Evolutionary conservation across 2,329 filamentous ascomycete genomes (phyloP).

Genomic region (Diplodia intermedia): DNA sequence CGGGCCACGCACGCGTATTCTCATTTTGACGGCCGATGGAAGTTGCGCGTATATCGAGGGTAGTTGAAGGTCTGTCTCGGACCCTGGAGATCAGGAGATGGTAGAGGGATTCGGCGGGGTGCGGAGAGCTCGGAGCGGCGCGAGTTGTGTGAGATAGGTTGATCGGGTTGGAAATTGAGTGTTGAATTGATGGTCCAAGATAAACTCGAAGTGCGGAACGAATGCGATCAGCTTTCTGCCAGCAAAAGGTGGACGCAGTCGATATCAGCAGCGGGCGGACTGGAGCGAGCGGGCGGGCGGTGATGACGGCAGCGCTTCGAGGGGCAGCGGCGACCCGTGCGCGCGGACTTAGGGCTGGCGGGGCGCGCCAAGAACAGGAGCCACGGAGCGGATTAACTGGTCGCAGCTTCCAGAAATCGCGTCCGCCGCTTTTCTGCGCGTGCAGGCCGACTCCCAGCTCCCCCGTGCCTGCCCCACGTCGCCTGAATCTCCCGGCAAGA

Average conservation of each 20-base stretch:
- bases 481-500: slow-evolving; percentile 14
- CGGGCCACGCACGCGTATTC: slow-evolving; percentile 77
- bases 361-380: background rate
- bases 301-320: slow-evolving; percentile 24
- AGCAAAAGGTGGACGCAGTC: background rate
- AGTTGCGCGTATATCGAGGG: background rate
- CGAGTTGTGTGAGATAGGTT: background rate
- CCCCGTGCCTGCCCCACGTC: slow-evolving; percentile 19
- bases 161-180: background rate
- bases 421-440: slow-evolving; percentile 33
- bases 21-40: slow-evolving; percentile 61
- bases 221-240: background rate
- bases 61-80: background rate
- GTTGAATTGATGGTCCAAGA: background rate
- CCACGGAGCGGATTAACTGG: slow-evolving; percentile 25
- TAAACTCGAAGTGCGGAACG: background rate
- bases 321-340: background rate
- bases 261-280: background rate
- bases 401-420: slow-evolving; percentile 30
- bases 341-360: slow-evolving; percentile 6
- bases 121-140: background rate
- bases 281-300: background rate
- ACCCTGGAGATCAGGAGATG: slow-evolving; percentile 1
- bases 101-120: slow-evolving; percentile 5
- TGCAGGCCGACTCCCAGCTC: slow-evolving; percentile 29